Percentiles rank a stretch among this genome's conserved stretches.
Conservation (phyloP, 169 alveolate species). For the Perkinsus olseni region DNA sequence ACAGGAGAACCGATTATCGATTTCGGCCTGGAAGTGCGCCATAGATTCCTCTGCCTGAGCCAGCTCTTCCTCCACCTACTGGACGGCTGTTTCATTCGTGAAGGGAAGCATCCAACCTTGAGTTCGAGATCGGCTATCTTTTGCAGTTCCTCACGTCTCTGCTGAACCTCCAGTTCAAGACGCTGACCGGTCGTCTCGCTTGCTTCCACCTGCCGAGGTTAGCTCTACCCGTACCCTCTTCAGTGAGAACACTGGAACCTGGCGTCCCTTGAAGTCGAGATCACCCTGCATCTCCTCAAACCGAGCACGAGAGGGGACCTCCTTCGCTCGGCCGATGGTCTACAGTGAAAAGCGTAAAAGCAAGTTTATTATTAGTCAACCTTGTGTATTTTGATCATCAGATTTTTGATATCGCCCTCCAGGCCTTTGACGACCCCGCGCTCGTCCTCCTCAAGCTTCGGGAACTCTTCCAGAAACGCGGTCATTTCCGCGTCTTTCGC, state of each 20-base stretch:
- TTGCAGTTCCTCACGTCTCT: slow-evolving; percentile 51
- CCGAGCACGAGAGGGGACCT: slow-evolving; percentile 42
- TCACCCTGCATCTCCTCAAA: slow-evolving; percentile 43
- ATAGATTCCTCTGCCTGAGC: slow-evolving; percentile 43
- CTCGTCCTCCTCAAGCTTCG: slow-evolving; percentile 45
- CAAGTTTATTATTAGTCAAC: not conserved
- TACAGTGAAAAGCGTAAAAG: not conserved
- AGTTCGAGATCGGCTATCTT: slow-evolving; percentile 51
- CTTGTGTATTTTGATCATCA: slow-evolving; percentile 45
- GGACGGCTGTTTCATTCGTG: too few relatives aligned
- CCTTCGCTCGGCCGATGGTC: slow-evolving; percentile 27
- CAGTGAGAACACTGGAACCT: slow-evolving; percentile 39
- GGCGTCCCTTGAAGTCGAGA: slow-evolving; percentile 41
- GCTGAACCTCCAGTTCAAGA: slow-evolving; percentile 45
- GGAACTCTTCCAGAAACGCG: slow-evolving; percentile 57
- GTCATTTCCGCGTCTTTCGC: slow-evolving; percentile 65
- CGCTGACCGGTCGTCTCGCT: slow-evolving; percentile 51
- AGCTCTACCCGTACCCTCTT: not conserved
- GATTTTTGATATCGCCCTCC: slow-evolving; percentile 47
- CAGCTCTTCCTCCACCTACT: slow-evolving; percentile 38
- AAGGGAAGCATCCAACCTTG: too few relatives aligned
- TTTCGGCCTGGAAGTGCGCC: slow-evolving; percentile 39
- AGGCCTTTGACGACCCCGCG: slow-evolving; percentile 37
- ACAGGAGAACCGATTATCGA: slow-evolving; percentile 48
- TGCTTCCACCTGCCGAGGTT: not conserved